Conservation (phyloP, 2,329 filamentous ascomycete genomes). For the Arachnomyces sp. region DNA sequence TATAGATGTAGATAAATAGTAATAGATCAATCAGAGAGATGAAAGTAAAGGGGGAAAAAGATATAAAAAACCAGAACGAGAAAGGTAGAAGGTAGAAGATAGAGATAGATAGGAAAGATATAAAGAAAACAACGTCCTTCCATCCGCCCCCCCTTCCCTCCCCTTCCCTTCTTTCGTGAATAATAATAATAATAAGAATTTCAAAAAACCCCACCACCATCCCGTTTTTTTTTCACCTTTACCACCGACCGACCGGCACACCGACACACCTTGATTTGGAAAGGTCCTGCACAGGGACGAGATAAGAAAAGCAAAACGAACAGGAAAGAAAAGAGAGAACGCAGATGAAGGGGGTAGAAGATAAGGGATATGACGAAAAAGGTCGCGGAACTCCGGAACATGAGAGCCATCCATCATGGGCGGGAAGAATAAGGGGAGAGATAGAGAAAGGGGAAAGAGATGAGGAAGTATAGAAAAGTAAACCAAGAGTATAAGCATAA, state of each 20-base stretch:
- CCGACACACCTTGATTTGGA: too few species aligned
- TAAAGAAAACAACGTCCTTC: too few species aligned
- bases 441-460: background rate
- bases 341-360: too few species aligned
- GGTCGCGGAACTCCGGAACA: background rate
- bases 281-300: too few species aligned
- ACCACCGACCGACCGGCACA: too few species aligned
- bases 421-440: background rate
- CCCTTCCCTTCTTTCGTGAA: too few species aligned
- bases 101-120: constrained; percentile 8
- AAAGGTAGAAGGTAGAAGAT: constrained; percentile 12
- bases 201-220: too few species aligned
- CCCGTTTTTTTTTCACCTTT: too few species aligned
- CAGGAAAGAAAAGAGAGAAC: background rate
- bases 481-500: background rate
- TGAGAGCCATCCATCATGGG: too few species aligned
- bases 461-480: background rate
- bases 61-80: constrained; percentile 10
- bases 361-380: background rate
- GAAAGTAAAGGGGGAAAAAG: constrained; percentile 10
- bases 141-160: too few species aligned
- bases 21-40: constrained; percentile 10
- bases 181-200: too few species aligned
- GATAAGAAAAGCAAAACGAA: background rate
- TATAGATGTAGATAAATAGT: constrained; percentile 10